Conservation (phyloP, 116 monocot genomes). For the Iris pallida region DNA sequence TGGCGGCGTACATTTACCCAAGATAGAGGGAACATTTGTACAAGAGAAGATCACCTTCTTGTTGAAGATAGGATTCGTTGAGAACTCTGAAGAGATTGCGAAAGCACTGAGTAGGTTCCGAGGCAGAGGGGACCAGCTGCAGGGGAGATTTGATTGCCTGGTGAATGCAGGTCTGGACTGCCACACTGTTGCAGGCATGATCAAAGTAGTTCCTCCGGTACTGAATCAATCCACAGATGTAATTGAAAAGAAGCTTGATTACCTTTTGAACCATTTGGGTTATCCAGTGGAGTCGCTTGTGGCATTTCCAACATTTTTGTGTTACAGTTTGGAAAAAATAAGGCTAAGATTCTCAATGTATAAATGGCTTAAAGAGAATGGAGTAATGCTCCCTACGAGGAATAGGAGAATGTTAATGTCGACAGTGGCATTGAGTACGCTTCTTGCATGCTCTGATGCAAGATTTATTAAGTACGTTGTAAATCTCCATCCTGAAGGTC, state of each 20-base stretch:
- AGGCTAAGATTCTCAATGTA: constrained; percentile 71
- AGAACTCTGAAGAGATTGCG: constrained; percentile 76
- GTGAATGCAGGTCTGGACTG: constrained; percentile 63
- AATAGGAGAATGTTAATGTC: constrained; percentile 26
- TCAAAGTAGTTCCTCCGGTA: constrained; percentile 50
- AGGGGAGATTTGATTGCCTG: constrained; percentile 69
- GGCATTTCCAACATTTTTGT: constrained; percentile 53
- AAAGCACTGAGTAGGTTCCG: constrained; percentile 53
- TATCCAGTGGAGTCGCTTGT: constrained; percentile 55
- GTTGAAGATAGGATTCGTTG: constrained; percentile 64
- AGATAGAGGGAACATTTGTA: constrained; percentile 38
- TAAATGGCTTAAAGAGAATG: constrained; percentile 57
- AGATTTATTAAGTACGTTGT: constrained; percentile 64
- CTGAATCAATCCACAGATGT: constrained; percentile 61
- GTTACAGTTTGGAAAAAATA: constrained; percentile 62
- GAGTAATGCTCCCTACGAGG: constrained; percentile 21
- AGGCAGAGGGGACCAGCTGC: constrained; percentile 77
- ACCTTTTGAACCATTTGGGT: constrained; percentile 55
- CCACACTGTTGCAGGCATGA: constrained; percentile 48
- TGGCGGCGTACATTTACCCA: constrained; percentile 17
- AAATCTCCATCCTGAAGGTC: constrained; percentile 48
- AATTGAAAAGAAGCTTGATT: constrained; percentile 57
- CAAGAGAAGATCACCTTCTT: constrained; percentile 69
- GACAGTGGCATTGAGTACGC: constrained; percentile 43
- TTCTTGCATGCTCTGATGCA: constrained; percentile 53